Base-by-base conservation (phyloP, 208 protist species). In the Herpetomonas samuelpessoai region DNA sequence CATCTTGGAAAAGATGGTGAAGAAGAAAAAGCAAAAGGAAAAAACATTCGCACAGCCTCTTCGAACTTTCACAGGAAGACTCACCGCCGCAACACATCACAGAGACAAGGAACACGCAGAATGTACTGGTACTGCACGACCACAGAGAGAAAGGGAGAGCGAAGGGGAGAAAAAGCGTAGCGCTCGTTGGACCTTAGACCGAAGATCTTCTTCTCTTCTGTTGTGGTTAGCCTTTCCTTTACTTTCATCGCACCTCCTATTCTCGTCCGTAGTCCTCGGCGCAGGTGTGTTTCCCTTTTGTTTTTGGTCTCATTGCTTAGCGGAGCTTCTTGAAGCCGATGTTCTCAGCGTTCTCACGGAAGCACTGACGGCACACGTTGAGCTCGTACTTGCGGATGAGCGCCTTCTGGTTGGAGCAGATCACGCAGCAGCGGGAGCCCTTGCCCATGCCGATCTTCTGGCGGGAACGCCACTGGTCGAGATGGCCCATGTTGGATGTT, bases 341-440 rank as follows among this genome's bases (percentile, higher is more conserved):
- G 79, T 92, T 64, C 68, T 93, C 73, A 16, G 88, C 82, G 66
- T 97, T 97, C 70, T 96, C 89, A 77, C 88, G 86, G 86, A 97
- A 97, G 86, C 93, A 97, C 84, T 96, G 88, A 75, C 93, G 86
- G 86, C 93, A 97, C 21, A 96, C 78, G 78, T 94, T 94, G 52
- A 97, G 83, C 65, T 91, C 93, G 72, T 97, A 97, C 83, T 97
- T 97, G 76, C 93, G 85, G 73, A 97, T 97, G 58, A 97, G 64
- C 39, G 90, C 91, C 78, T 95, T 93, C 76, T 92, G 80, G 77
- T 95, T 95, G 52, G 76, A 88, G 88, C 95, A 96, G 65, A 95
- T 85, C 41, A 95, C 82, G 81, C 90, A 97, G 76, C 66, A 79
- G 62, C 92, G 90, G 53, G 79, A 62, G 51, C 92, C 92, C 71